Evolutionary conservation across 805 yeast species (phyloP), one percentile per base, ranked within the genome.

Genomic region (Candida wancherniae): DNA sequence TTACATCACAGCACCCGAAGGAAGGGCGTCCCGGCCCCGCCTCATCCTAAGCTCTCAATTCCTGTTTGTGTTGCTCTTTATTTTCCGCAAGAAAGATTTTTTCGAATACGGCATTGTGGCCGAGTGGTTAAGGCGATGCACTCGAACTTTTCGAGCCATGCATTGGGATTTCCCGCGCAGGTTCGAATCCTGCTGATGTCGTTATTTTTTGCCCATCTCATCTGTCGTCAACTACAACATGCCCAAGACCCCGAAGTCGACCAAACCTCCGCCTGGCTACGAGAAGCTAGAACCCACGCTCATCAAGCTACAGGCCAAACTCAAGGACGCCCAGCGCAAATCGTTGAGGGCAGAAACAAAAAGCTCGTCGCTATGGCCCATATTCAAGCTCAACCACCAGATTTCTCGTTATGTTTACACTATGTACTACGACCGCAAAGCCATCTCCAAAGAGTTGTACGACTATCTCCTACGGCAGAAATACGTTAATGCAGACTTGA

Each of bases 341-440:
- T 29, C 50, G 6, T 45, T 50, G 9, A 63, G 70, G 14, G 61
- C 70, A 2, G 61, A 67, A 11, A 67, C 71, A n/a, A 74, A 76
- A 34, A 33, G 37, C 13, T 77, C 77, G 39, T 61, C 76, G 2
- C 51, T 77, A 6, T 84, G 92, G 87, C 80, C 80, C 31, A 75
- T 86, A 12, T 66, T 73, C 42, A 74, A 71, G 46, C 53, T 84
- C n/a, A 70, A 78, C 36, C 90, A 84, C 51, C 87, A 83, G 48
- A 69, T 80, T 28, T 76, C 90, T 1, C 57, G 88, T 31, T 87
- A 86, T 47, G 64, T 87, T 2, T 87, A 79, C 51, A 82, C 79
- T 12, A 53, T 86, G 48, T 78, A 76, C 50, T 84, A 83, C 59
- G 76, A 77, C 40, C 70, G 83, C 40, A 75, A 81, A 41, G 67